These are phyloP conservation scores for Scheffersomyces stambukii DNA, from an alignment of 1,139 yeast genomes.

Conservation along the genomic window DNA sequence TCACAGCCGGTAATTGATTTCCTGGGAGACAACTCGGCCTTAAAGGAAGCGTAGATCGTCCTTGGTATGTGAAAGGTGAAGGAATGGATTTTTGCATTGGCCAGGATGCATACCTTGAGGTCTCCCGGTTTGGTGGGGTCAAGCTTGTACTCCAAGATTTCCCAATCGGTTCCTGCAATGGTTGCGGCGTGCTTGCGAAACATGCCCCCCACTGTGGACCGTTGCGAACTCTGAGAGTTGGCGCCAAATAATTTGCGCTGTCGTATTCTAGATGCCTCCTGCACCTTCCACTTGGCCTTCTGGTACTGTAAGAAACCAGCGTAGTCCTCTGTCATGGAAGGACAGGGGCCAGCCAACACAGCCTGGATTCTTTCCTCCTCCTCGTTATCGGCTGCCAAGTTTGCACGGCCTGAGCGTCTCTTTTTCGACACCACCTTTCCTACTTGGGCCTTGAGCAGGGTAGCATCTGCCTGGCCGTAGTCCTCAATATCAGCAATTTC, in stretches of 20 bases:
- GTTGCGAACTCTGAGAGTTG: constrained; percentile 40
- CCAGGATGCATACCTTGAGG: constrained; percentile 65
- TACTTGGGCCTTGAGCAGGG: constrained; percentile 25
- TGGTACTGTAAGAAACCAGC: constrained; percentile 72
- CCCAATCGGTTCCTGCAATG: constrained; percentile 80
- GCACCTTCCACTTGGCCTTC: constrained; percentile 81
- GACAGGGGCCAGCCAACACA: constrained; percentile 54
- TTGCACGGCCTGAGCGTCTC: constrained; percentile 24
- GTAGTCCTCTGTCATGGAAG: constrained; percentile 73
- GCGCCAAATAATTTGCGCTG: constrained; percentile 78
- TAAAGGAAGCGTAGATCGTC: constrained; percentile 65
- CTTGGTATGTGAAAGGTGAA: constrained; percentile 74
- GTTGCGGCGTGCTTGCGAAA: constrained; percentile 74
- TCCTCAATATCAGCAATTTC: constrained; percentile 71
- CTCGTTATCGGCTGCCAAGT: constrained; percentile 34
- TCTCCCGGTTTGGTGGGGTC: constrained; percentile 66
- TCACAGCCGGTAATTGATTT: constrained; percentile 49
- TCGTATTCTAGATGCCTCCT: constrained; percentile 64
- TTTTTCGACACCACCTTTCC: constrained; percentile 49
- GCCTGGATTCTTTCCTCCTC: constrained; percentile 40
- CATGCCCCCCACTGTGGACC: constrained; percentile 62
- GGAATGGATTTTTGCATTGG: constrained; percentile 70
- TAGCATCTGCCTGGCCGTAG: constrained; percentile 38
- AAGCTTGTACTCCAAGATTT: constrained; percentile 65
- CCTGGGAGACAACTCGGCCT: constrained; percentile 43